phyloP scores from a whole-genome alignment of 208 protist species.

The Leishmania guyanensis region DNA sequence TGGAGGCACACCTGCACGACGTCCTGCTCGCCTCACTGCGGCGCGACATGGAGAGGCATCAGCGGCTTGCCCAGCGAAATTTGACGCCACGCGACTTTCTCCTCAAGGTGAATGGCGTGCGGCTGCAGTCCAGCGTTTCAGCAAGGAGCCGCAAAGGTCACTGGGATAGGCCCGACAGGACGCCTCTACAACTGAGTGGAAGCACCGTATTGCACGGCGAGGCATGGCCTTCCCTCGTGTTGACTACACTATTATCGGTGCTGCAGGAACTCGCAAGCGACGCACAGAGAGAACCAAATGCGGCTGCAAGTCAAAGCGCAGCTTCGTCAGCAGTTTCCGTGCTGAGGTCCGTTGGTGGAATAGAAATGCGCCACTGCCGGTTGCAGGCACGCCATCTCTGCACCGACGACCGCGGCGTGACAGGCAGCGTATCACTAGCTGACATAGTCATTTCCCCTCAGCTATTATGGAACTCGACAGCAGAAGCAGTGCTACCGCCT shows the following conservation, averaged over 20 bases:
- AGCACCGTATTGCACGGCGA: not conserved
- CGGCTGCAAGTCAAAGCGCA: too few species aligned
- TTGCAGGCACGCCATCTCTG: conserved; percentile 20
- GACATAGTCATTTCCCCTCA: conserved; percentile 7
- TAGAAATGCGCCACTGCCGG: conserved; percentile 28
- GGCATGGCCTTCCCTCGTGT: not conserved
- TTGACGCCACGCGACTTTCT: not conserved
- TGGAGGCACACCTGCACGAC: not conserved
- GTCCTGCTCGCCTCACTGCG: conserved; percentile 1
- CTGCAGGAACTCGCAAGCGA: conserved; percentile 4
- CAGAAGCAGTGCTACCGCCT: not conserved
- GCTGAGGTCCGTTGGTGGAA: not conserved
- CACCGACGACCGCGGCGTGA: not conserved
- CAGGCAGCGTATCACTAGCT: not conserved
- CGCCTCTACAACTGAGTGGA: not conserved
- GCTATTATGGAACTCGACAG: conserved; percentile 1
- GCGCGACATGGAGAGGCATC: conserved; percentile 2
- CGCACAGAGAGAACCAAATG: not conserved
- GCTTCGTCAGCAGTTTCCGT: not conserved
- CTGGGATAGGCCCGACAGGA: not conserved
- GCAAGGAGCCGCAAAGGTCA: not conserved
- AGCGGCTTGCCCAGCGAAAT: not conserved
- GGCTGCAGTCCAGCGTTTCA: not conserved
- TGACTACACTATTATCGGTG: not conserved
- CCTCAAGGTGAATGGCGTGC: not conserved